These are phyloP conservation scores for Stachybotrys echinatus DNA, from an alignment of 2,329 filamentous ascomycete species.

Conservation along the genomic window DNA sequence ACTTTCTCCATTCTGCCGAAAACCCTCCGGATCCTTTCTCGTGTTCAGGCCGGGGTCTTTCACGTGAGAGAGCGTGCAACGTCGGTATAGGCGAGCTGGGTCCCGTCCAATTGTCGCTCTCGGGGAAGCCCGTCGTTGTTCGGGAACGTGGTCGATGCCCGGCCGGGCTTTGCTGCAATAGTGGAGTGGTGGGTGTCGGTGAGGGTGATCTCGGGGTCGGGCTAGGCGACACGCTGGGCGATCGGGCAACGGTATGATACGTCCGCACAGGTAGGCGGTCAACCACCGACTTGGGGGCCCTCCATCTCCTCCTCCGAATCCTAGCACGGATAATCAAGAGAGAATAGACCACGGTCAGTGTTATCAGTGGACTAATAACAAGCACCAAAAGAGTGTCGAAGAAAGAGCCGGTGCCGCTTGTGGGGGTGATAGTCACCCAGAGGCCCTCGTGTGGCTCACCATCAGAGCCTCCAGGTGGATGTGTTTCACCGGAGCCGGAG, in stretches of 20 bases:
- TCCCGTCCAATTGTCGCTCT: conserved; percentile 40
- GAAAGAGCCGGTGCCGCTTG: conserved; percentile 84
- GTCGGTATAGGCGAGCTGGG: conserved; percentile 36
- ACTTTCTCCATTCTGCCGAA: conserved; percentile 56
- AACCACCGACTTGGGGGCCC: conserved; percentile 95
- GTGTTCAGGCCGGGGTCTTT: conserved; percentile 28
- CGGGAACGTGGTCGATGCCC: conserved; percentile 57
- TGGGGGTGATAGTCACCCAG: conserved; percentile 94
- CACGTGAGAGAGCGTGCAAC: conserved; percentile 25
- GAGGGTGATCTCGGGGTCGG: conserved; percentile 48
- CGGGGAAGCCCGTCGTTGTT: conserved; percentile 57
- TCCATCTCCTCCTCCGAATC: conserved; percentile 84
- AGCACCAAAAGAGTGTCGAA: conserved; percentile 94
- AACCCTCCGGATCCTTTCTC: conserved; percentile 41
- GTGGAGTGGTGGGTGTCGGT: conserved; percentile 72
- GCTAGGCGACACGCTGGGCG: conserved; percentile 48
- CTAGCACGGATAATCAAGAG: conserved; percentile 81
- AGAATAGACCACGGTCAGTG: conserved; percentile 87
- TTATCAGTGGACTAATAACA: conserved; percentile 91
- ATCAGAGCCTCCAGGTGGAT: conserved; percentile 17
- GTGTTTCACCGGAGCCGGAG: conserved; percentile 1
- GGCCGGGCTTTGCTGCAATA: conserved; percentile 58
- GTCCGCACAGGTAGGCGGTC: conserved; percentile 92
- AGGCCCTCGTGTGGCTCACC: conserved; percentile 64
- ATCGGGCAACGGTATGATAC: conserved; percentile 75